Conservation (phyloP, 306 rosid species). For the Trifolium fragiferum region DNA sequence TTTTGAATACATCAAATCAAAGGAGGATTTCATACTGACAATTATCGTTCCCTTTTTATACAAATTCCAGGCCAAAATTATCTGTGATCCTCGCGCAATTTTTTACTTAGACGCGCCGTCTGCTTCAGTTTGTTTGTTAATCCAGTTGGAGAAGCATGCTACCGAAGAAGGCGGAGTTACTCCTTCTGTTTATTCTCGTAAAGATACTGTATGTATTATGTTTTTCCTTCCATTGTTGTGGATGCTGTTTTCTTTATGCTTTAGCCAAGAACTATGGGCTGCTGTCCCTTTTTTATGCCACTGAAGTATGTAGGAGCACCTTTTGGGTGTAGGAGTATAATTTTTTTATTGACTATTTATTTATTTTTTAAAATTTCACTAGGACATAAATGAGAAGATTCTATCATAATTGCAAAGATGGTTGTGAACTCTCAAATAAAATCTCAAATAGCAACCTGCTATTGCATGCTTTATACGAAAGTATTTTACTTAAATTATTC, state of each 20-base stretch:
- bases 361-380: neutral
- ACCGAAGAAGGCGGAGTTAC: conserved; percentile 96
- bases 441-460: neutral
- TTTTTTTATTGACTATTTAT: neutral
- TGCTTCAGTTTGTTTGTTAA: conserved; percentile 87
- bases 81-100: conserved; percentile 72
- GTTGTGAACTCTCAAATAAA: conserved; percentile 16
- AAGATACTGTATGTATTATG: conserved; percentile 81
- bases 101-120: conserved; percentile 94
- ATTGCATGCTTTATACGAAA: conserved; percentile 14
- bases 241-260: conserved; percentile 17
- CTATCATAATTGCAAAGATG: conserved; percentile 13
- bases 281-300: neutral
- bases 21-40: conserved; percentile 31
- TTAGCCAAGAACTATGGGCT: conserved; percentile 17
- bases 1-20: conserved; percentile 5
- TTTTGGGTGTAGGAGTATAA: neutral
- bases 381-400: conserved; percentile 14
- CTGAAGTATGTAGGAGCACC: conserved; percentile 19
- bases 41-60: conserved; percentile 22
- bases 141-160: conserved; percentile 97
- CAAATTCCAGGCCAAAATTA: conserved; percentile 58
- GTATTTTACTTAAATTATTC: neutral
- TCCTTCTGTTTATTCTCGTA: conserved; percentile 93
- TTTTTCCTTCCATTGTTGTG: conserved; percentile 24